Evolutionary conservation across 2,329 filamentous ascomycete genomes (phyloP), one percentile per base, ranked within the genome.

Genomic region (Penicillium occitanis): DNA sequence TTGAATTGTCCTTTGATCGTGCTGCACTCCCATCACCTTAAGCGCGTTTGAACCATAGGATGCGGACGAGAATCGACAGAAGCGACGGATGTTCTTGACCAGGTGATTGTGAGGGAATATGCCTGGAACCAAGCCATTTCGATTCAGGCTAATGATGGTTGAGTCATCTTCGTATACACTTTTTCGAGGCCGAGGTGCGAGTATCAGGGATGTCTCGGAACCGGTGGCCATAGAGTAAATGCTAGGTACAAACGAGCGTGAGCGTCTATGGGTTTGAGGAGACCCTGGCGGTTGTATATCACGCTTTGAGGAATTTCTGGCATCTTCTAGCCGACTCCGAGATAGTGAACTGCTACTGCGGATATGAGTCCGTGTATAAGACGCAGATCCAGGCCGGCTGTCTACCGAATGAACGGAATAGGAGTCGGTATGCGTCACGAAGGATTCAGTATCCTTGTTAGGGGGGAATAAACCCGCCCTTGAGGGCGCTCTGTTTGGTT

Each of bases 31-130:
- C 80, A 83, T 82, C n/a, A 82, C 74, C 37, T 77, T 79, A 8
- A 83, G 73, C 37, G 81, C 81, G 68, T 77, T 80, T 7, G 80
- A 75, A 5, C 81, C 81, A 66, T 83, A 83, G 6, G 80, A 82
- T 33, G 80, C 81, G 10, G 79, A 81, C 6, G 81, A 80, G 69
- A 82, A 83, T 14, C 81, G 77, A 57, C 75, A 80, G 67, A 82
- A 83, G 10, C 81, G 76, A 62, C 80, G 76, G 17, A 83, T 76
- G 57, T 81, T 82, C 44, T 74, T 77, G 37, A 81, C 80, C 63
- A 83, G 75, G 69, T 82, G 80, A 61, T 77, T 76, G 50, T 78
- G 73, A 2, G 81, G 81, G 60, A 82, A 82, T 13, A 81, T 79
- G 0, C 81, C 80, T 3, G 81, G 79, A 3, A 81, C 75, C 46